Evolutionary conservation across 2,329 filamentous ascomycete species (phyloP).

Genomic region (Cercospora sp.): DNA sequence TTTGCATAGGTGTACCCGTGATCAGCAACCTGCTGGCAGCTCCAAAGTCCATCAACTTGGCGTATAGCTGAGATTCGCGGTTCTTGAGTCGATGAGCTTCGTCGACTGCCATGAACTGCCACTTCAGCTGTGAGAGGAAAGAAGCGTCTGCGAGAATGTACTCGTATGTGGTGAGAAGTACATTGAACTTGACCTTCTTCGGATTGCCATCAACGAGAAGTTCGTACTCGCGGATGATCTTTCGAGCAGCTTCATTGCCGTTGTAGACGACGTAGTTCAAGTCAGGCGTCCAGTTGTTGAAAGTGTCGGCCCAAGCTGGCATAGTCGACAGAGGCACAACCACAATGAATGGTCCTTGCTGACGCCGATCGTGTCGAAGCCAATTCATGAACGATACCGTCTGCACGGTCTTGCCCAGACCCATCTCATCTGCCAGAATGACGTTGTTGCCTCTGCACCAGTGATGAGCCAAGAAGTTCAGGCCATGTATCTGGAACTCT

Average conservation of each 20-base stretch:
- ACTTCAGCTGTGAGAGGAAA: slow-evolving; percentile 87
- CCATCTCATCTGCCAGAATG: slow-evolving; percentile 98
- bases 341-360: slow-evolving; percentile 93
- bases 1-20: slow-evolving; percentile 95
- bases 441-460: slow-evolving; percentile 95
- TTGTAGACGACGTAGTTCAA: slow-evolving; percentile 97
- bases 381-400: slow-evolving; percentile 96
- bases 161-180: slow-evolving; percentile 96
- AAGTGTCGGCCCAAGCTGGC: slow-evolving; percentile 96
- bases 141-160: slow-evolving; percentile 85
- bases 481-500: slow-evolving; percentile 87
- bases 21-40: slow-evolving; percentile 88
- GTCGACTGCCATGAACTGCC: slow-evolving; percentile 95
- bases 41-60: slow-evolving; percentile 80
- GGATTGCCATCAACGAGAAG: slow-evolving; percentile 82
- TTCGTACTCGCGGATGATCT: slow-evolving; percentile 86
- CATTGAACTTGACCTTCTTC: slow-evolving; percentile 91
- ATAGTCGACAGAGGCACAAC: slow-evolving; percentile 97
- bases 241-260: slow-evolving; percentile 81
- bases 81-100: slow-evolving; percentile 98
- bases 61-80: slow-evolving; percentile 88
- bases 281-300: slow-evolving; percentile 93
- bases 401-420: slow-evolving; percentile 95
- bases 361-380: slow-evolving; percentile 83
- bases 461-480: slow-evolving; percentile 95